These are phyloP conservation scores for Furcasterigmium furcatum DNA, from an alignment of 2,329 filamentous ascomycete species.

Conservation along the genomic window DNA sequence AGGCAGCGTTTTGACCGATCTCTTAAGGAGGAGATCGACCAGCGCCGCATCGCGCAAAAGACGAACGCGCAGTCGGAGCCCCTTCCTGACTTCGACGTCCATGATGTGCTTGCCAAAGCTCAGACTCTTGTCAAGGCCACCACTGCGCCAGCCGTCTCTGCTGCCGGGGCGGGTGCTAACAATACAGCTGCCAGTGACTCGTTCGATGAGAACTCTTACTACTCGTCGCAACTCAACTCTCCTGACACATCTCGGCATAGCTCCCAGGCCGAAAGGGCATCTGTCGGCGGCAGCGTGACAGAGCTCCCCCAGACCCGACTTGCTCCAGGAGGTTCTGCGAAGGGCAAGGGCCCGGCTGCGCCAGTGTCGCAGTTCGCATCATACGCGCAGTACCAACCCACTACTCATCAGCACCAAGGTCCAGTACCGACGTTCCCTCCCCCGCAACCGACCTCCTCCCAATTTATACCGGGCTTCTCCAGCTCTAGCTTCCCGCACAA, in stretches of 20 bases:
- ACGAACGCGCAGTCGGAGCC: slow-evolving; percentile 42
- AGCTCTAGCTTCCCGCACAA: neutral
- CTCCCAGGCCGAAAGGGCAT: slow-evolving; percentile 44
- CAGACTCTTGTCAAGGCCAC: slow-evolving; percentile 68
- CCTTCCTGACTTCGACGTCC: slow-evolving; percentile 64
- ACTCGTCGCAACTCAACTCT: slow-evolving; percentile 90
- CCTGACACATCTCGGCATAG: slow-evolving; percentile 47
- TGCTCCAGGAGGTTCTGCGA: neutral
- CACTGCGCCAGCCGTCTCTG: slow-evolving; percentile 44
- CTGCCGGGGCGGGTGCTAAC: slow-evolving; percentile 47
- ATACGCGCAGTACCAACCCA: slow-evolving; percentile 2
- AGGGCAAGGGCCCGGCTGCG: neutral
- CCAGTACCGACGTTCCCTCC: slow-evolving; percentile 8
- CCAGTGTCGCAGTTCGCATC: neutral
- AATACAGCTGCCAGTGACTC: slow-evolving; percentile 69
- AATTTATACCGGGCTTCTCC: too few species aligned
- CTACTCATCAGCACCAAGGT: slow-evolving; percentile 15
- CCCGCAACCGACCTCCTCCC: neutral
- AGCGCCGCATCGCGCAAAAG: slow-evolving; percentile 45
- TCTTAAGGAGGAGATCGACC: slow-evolving; percentile 74
- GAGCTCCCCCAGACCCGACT: neutral
- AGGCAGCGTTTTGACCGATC: slow-evolving; percentile 76
- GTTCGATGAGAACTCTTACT: slow-evolving; percentile 91
- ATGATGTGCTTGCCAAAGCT: slow-evolving; percentile 69
- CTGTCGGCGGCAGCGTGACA: slow-evolving; percentile 13